Percentiles rank a stretch among this genome's conserved stretches.
These are phyloP conservation scores for Prunus salicina DNA, from an alignment of 306 rosid species.

Conservation along the genomic window DNA sequence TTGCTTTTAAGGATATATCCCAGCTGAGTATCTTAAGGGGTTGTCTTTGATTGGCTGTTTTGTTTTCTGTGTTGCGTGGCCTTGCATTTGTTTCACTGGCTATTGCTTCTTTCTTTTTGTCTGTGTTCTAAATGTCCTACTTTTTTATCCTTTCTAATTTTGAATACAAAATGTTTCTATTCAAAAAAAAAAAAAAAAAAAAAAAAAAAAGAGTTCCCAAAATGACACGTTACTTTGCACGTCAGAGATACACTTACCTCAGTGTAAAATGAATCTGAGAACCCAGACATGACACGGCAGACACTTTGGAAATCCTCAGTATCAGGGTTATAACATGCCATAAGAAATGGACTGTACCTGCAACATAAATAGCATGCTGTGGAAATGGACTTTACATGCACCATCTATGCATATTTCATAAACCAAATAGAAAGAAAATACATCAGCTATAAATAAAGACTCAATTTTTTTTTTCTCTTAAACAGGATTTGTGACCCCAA, in stretches of 20 bases:
- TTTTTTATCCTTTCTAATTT: too few relatives aligned
- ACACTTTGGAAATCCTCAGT: constrained; percentile 89
- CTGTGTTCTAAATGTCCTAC: too few relatives aligned
- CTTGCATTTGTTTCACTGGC: too few relatives aligned
- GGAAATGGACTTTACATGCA: not conserved
- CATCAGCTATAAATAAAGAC: not conserved
- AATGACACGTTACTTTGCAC: constrained; percentile 1
- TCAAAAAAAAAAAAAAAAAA: too few relatives aligned
- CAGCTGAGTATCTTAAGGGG: too few relatives aligned
- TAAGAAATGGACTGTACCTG: constrained; percentile 96
- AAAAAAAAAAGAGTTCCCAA: not conserved
- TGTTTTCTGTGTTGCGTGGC: too few relatives aligned
- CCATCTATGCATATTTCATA: not conserved
- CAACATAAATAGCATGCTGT: constrained; percentile 9
- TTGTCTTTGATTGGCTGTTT: too few relatives aligned
- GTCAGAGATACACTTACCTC: constrained; percentile 48
- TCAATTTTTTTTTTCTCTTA: not conserved
- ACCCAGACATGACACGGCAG: constrained; percentile 96
- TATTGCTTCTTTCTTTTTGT: too few relatives aligned
- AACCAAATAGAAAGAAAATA: not conserved
- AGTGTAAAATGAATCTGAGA: constrained; percentile 73
- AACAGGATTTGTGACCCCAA: not conserved
- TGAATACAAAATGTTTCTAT: too few relatives aligned
- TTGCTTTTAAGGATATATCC: too few relatives aligned
- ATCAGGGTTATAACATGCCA: constrained; percentile 90